These are phyloP conservation scores for Aegle marmelos DNA, from an alignment of 345 rosid genomes.

Conservation along the genomic window DNA sequence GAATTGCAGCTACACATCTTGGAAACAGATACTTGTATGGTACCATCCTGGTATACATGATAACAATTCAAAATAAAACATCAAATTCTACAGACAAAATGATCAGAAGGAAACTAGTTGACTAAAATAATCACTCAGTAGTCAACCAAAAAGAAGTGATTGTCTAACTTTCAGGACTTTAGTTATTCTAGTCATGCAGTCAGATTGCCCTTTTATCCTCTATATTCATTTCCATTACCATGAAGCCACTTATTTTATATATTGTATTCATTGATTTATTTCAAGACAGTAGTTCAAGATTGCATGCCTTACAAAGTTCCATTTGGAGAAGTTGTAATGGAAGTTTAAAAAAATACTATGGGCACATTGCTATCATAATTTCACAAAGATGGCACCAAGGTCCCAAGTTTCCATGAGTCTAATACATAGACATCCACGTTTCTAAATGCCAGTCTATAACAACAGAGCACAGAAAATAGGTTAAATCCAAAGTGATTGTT, in stretches of 20 bases:
- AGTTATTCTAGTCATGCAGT: neutral
- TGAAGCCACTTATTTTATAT: neutral
- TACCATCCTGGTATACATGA: conserved; percentile 47
- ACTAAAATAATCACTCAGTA: neutral
- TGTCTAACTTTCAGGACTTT: neutral
- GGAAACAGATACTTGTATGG: conserved; percentile 70
- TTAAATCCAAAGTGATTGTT: neutral
- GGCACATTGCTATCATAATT: neutral
- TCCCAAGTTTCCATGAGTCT: neutral
- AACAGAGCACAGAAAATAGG: neutral
- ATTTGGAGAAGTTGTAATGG: neutral
- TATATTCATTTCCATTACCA: neutral
- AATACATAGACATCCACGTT: neutral
- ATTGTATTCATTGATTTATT: neutral
- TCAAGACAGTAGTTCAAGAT: neutral
- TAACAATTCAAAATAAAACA: neutral
- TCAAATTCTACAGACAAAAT: conserved; percentile 12
- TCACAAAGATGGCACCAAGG: neutral
- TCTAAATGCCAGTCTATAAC: neutral
- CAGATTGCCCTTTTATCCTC: neutral
- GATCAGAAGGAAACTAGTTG: neutral
- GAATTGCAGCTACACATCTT: conserved; percentile 74
- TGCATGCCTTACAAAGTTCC: neutral
- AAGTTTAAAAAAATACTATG: neutral
- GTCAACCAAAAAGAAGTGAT: neutral